Evolutionary conservation across 2,329 filamentous ascomycete genomes (phyloP), one percentile per base, ranked within the genome.

Genomic region (Sporothrix euskadiensis): DNA sequence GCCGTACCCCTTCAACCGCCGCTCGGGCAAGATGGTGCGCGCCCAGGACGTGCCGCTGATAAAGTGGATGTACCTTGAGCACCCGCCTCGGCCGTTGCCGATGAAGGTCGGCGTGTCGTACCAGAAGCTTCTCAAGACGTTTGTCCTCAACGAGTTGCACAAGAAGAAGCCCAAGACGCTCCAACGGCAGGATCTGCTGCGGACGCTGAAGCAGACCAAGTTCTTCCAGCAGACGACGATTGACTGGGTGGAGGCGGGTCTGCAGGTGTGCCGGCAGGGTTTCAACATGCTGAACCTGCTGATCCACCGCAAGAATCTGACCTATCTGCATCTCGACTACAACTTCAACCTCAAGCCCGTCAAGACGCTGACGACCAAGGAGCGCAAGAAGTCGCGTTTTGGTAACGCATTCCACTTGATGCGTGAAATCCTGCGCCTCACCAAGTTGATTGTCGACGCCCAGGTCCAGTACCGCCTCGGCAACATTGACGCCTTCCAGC

Each of bases 211-310:
- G 83, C 91, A 94, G 77, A 99, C 96, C 66, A 99, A 99, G 80
- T 99, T 99, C 85, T 99, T 99, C 87, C 97, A 99, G 83, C 96
- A 98, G 83, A 99, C 96, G 3, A 97, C 94, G 9, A 98, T 99
- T 76, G 96, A 99, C 81, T 99, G 96, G 96, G 96, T 99, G 57
- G 96, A 99, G 84, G 96, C 97, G 78, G 96, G 97, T 84, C 87
- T 99, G 80, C 97, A 99, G 84, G 96, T 99, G 75, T 99, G 96
- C 81, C 90, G 96, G 69, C 96, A 99, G 81, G 96, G 96, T 72
- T 99, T 98, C 87, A 99, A 99, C 84, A 99, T 99, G 95, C 86
- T 99, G 74, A 99, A 99, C 79, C 86, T 99, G 71, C 86, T 99
- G 77, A 99, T 99, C 77, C 96, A 99, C 81, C 92, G 96, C 79